Conservation (phyloP, 495 filamentous ascomycete species). For the Copromyces sp. region DNA sequence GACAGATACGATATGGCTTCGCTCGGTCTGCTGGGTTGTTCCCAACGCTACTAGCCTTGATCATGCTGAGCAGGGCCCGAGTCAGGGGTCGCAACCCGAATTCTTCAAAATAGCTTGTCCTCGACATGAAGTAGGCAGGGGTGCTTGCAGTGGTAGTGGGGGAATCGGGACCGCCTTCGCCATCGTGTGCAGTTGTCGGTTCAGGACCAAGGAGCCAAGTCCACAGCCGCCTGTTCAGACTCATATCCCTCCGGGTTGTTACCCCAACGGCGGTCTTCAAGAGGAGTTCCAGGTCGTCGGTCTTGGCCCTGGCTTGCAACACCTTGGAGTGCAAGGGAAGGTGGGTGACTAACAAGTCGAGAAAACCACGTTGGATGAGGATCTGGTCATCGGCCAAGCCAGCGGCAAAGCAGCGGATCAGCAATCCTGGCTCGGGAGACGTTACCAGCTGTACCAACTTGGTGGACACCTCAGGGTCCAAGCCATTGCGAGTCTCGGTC, state of each 20-base stretch:
- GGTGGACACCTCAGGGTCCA: constrained; percentile 21
- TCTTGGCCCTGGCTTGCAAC: constrained; percentile 59
- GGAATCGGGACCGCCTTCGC: constrained; percentile 37
- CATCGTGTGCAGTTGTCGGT: constrained; percentile 35
- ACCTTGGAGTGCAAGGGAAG: constrained; percentile 81
- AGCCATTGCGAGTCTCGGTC: constrained; percentile 7
- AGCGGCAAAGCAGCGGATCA: constrained; percentile 82
- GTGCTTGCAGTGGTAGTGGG: constrained; percentile 37
- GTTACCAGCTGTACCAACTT: constrained; percentile 65
- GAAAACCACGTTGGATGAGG: constrained; percentile 84
- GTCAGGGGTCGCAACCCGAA: constrained; percentile 67
- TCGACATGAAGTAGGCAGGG: constrained; percentile 30
- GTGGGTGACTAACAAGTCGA: constrained; percentile 86
- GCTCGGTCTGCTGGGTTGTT: constrained; percentile 57
- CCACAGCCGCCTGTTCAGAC: constrained; percentile 88
- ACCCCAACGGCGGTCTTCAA: constrained; percentile 75
- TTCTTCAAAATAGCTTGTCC: constrained; percentile 67
- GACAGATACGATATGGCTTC: constrained; percentile 80
- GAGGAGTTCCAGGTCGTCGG: constrained; percentile 67
- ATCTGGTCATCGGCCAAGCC: constrained; percentile 85
- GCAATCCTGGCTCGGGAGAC: constrained; percentile 82
- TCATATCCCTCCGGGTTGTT: constrained; percentile 85
- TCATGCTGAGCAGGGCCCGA: constrained; percentile 65
- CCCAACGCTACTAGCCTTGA: constrained; percentile 40
- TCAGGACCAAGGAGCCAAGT: constrained; percentile 92